Evolutionary conservation across 1,284 basidiomycete genomes (phyloP).

Genomic region (Cutaneotrichosporon daszewskae): DNA sequence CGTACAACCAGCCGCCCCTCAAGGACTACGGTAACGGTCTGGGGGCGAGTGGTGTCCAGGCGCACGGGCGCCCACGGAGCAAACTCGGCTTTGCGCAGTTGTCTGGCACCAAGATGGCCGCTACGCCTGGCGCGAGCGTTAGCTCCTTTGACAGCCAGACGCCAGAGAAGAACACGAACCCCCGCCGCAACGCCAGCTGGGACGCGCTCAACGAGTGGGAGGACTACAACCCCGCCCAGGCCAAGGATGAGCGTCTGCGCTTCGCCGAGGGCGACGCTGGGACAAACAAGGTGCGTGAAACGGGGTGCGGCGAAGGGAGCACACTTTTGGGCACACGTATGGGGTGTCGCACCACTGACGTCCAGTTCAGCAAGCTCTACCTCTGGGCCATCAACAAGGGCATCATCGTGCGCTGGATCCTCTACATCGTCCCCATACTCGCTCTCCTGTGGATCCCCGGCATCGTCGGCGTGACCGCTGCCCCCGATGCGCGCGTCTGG

Average conservation of each 20-base stretch:
- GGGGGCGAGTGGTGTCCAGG: background rate
- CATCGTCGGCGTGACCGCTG: conserved; percentile 63
- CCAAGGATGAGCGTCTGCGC: conserved; percentile 39
- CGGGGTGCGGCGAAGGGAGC: no score
- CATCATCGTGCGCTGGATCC: conserved; percentile 70
- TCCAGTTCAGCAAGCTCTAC: conserved; percentile 50
- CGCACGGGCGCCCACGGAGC: background rate
- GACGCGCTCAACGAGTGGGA: conserved; percentile 44
- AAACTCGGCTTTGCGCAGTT: conserved; percentile 4
- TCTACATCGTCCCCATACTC: conserved; percentile 70
- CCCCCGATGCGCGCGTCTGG: conserved; percentile 53
- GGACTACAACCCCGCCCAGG: conserved; percentile 42
- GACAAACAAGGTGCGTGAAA: conserved; percentile 34
- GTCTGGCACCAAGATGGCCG: background rate
- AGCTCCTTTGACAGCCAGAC: background rate
- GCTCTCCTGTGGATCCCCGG: conserved; percentile 65
- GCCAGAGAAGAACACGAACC: no score
- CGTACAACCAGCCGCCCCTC: background rate
- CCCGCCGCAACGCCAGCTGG: conserved; percentile 17
- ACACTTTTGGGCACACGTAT: no score
- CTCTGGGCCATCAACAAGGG: conserved; percentile 70
- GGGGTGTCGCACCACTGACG: background rate
- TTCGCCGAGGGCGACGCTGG: conserved; percentile 49
- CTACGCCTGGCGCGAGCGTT: background rate
- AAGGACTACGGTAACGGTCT: background rate